These are phyloP conservation scores for Pseudogymnoascus sp. DNA, from an alignment of 2,329 filamentous ascomycete genomes.

Conservation along the genomic window DNA sequence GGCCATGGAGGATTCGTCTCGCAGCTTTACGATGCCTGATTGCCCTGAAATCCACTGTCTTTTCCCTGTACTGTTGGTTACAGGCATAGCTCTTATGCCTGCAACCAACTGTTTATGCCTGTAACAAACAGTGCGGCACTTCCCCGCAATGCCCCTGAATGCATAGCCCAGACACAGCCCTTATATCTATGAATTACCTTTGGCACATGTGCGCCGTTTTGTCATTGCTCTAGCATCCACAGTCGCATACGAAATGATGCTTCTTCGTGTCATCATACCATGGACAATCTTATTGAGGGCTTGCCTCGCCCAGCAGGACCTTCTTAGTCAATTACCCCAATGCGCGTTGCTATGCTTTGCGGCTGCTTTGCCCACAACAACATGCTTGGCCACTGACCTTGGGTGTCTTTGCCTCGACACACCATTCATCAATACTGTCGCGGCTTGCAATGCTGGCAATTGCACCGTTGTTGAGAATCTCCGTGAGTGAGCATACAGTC, in stretches of 20 bases:
- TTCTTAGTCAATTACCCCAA: not conserved
- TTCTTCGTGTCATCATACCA: not conserved
- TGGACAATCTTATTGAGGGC: not conserved
- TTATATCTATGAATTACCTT: conserved; percentile 5
- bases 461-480: conserved; percentile 25
- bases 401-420: conserved; percentile 24
- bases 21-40: not conserved
- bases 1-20: not conserved
- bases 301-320: not conserved
- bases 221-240: not conserved
- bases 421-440: conserved; percentile 19
- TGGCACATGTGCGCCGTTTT: not conserved
- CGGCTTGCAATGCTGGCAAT: conserved; percentile 24
- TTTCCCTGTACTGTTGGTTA: too few relatives aligned
- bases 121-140: not conserved
- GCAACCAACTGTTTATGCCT: not conserved
- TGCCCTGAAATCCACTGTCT: not conserved
- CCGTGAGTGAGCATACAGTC: conserved; percentile 11
- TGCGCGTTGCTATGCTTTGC: conserved; percentile 5
- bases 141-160: not conserved
- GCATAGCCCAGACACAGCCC: not conserved
- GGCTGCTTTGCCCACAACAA: conserved; percentile 11
- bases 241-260: not conserved
- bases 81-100: not conserved
- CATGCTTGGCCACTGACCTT: conserved; percentile 22